A percentile compares a stretch with the other conserved stretches of the same genome.
phyloP scores from a whole-genome alignment of 805 yeast species.

The Ogataea henricii region DNA sequence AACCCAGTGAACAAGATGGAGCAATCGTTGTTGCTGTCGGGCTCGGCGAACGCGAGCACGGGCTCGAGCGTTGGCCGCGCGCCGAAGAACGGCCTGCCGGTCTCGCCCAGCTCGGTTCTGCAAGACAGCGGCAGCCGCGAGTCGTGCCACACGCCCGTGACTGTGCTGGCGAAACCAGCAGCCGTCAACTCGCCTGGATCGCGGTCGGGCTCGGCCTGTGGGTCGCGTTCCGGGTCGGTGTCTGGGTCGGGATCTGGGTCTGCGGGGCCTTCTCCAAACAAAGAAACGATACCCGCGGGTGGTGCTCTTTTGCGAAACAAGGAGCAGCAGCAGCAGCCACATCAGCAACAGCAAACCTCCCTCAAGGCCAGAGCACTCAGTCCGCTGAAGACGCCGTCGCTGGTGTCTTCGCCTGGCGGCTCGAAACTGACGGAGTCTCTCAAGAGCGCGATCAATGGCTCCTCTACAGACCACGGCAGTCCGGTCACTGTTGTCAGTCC shows the following conservation, averaged over 20 bases:
- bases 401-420: background rate
- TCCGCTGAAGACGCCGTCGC: conserved; percentile 5
- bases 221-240: background rate
- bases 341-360: conserved; percentile 5
- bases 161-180: background rate
- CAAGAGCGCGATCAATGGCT: conserved; percentile 5
- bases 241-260: background rate
- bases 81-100: conserved; percentile 2
- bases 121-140: background rate
- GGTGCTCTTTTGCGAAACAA: conserved; percentile 35
- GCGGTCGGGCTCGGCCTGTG: background rate
- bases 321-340: conserved; percentile 10
- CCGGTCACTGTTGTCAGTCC: background rate
- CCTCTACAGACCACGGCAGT: background rate
- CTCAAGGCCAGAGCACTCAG: conserved; percentile 5
- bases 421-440: conserved; percentile 32
- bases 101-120: conserved; percentile 11
- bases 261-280: conserved; percentile 10
- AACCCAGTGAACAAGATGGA: conserved; percentile 27
- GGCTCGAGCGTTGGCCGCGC: conserved; percentile 1
- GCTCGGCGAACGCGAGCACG: conserved; percentile 11
- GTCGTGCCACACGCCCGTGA: conserved; percentile 5
- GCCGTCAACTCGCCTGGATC: background rate
- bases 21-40: conserved; percentile 15
- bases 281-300: conserved; percentile 27